Conservation (phyloP, 148 eudicot species). For the Vaccinium vitisidaea region DNA sequence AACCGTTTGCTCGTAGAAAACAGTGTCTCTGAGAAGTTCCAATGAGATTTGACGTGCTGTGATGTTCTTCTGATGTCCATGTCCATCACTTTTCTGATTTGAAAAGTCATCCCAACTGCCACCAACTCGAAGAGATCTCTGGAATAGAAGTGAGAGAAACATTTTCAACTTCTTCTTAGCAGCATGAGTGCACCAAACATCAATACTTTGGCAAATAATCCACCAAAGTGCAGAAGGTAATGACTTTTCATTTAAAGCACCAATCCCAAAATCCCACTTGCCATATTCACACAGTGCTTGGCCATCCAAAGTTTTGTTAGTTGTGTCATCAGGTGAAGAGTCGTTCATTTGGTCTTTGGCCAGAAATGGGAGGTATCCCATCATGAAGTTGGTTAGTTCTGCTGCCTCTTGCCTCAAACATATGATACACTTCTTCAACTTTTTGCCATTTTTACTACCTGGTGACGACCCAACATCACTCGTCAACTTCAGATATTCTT, state of each 20-base stretch:
- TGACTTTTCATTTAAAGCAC: constrained; percentile 56
- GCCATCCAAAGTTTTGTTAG: constrained; percentile 18
- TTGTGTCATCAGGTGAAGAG: constrained; percentile 23
- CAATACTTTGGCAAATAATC: constrained; percentile 68
- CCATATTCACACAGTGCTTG: constrained; percentile 20
- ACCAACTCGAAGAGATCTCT: constrained; percentile 32
- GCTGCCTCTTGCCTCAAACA: constrained; percentile 66
- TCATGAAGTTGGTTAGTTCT: constrained; percentile 54
- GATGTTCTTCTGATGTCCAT: constrained; percentile 32
- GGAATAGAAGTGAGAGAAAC: constrained; percentile 55
- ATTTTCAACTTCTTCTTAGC: constrained; percentile 56
- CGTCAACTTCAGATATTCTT: constrained; percentile 29
- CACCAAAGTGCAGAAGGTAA: constrained; percentile 72
- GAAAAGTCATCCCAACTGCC: constrained; percentile 21
- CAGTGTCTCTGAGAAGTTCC: constrained; percentile 59
- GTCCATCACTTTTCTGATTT: constrained; percentile 16
- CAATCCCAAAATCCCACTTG: constrained; percentile 55
- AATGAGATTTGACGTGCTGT: constrained; percentile 50
- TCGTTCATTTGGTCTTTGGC: constrained; percentile 24
- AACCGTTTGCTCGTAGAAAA: constrained; percentile 75
- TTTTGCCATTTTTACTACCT: constrained; percentile 32
- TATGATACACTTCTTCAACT: constrained; percentile 35
- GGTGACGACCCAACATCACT: constrained; percentile 34
- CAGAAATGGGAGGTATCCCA: constrained; percentile 41
- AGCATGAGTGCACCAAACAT: constrained; percentile 76